Evolutionary conservation across 805 yeast genomes (phyloP).

Genomic region (Barnettozyma salicaria): DNA sequence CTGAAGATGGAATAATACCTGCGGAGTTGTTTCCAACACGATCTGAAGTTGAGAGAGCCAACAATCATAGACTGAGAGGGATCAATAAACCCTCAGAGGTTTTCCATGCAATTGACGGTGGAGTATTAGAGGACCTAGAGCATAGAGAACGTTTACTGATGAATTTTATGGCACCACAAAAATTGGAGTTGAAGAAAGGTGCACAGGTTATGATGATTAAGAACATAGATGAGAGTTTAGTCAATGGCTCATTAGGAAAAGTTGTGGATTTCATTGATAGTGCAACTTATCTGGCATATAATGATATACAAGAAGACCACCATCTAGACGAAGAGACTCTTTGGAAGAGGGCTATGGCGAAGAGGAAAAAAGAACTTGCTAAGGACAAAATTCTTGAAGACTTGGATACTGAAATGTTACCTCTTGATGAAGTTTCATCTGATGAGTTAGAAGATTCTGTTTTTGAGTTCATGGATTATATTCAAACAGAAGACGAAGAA

Average conservation of each 20-base stretch:
- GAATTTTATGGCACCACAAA: constrained; percentile 58
- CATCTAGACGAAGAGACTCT: constrained; percentile 23
- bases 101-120: constrained; percentile 52
- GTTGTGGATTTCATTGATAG: constrained; percentile 54
- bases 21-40: constrained; percentile 74
- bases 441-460: constrained; percentile 38
- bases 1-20: constrained; percentile 55
- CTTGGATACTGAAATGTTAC: constrained; percentile 1
- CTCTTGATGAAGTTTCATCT: constrained; percentile 3
- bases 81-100: constrained; percentile 39
- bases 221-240: constrained; percentile 64
- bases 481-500: constrained; percentile 24
- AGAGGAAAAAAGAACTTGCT: constrained; percentile 2
- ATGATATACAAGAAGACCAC: constrained; percentile 20
- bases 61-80: constrained; percentile 40
- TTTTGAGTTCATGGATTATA: constrained; percentile 40
- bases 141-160: constrained; percentile 40
- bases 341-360: constrained; percentile 11
- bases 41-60: constrained; percentile 64
- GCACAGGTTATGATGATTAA: constrained; percentile 84
- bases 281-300: constrained; percentile 40
- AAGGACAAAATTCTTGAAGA: too few species aligned
- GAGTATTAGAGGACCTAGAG: constrained; percentile 36
- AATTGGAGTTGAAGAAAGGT: constrained; percentile 52
- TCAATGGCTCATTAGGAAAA: constrained; percentile 73